These are phyloP conservation scores for Inga leiocalycina DNA, from an alignment of 306 rosid species.

Conservation along the genomic window DNA sequence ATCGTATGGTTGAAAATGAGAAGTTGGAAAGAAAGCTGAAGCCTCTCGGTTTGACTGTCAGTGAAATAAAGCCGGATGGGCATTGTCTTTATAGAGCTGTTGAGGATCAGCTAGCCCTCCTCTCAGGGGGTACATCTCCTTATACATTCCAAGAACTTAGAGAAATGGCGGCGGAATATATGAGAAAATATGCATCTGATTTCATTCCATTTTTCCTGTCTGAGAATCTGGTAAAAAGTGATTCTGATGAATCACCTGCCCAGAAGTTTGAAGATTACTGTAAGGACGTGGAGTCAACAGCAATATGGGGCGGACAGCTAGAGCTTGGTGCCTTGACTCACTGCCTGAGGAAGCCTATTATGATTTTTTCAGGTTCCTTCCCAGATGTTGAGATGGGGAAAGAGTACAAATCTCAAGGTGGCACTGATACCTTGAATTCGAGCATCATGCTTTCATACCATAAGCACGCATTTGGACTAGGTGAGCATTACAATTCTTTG, in stretches of 20 bases:
- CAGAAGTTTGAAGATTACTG: conserved; percentile 80
- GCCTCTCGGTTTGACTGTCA: conserved; percentile 75
- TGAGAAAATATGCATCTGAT: conserved; percentile 71
- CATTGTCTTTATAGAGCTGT: conserved; percentile 95
- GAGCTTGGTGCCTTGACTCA: conserved; percentile 93
- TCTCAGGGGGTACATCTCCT: conserved; percentile 64
- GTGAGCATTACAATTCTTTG: conserved; percentile 92
- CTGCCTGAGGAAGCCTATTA: conserved; percentile 77
- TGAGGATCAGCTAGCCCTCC: conserved; percentile 69
- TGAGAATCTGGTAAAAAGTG: conserved; percentile 55
- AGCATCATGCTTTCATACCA: conserved; percentile 86
- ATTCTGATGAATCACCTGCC: conserved; percentile 51
- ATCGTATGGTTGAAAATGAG: conserved; percentile 74
- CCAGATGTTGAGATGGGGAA: conserved; percentile 99
- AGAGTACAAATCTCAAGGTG: conserved; percentile 64
- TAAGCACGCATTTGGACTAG: conserved; percentile 91
- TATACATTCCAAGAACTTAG: conserved; percentile 77
- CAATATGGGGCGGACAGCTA: conserved; percentile 97
- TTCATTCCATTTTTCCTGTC: conserved; percentile 84
- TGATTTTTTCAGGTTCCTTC: conserved; percentile 91
- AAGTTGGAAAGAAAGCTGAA: conserved; percentile 75
- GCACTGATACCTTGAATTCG: conserved; percentile 39
- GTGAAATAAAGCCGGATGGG: conserved; percentile 91
- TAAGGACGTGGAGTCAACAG: conserved; percentile 83
- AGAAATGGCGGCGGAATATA: conserved; percentile 72